Evolutionary conservation across 2,329 filamentous ascomycete species (phyloP).

Genomic region (Paecilomyces niveus): DNA sequence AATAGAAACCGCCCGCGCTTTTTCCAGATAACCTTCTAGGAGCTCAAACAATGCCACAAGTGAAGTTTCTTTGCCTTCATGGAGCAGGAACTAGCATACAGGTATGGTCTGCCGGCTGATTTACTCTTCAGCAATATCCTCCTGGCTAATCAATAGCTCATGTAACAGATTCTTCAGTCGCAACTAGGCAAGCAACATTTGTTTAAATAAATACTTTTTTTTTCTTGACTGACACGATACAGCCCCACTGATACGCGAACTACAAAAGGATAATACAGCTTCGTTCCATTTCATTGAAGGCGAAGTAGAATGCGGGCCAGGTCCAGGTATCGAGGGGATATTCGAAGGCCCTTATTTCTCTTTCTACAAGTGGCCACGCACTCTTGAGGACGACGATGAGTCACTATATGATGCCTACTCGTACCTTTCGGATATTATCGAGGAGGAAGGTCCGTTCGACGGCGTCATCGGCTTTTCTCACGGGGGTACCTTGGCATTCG

Average conservation of each 20-base stretch:
- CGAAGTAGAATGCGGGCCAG: conserved; percentile 19
- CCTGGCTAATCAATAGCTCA: conserved; percentile 1
- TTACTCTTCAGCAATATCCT: background rate
- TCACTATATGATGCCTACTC: conserved; percentile 18
- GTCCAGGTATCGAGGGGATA: conserved; percentile 21
- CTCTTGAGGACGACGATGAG: conserved; percentile 14
- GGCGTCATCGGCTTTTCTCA: conserved; percentile 30
- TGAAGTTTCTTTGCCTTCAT: conserved; percentile 26
- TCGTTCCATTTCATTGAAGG: conserved; percentile 24
- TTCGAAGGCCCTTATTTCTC: conserved; percentile 26
- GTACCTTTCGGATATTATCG: conserved; percentile 18
- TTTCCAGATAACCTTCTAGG: no score
- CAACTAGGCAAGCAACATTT: conserved; percentile 16
- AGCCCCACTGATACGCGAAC: conserved; percentile 19
- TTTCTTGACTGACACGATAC: background rate
- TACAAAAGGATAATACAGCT: conserved; percentile 20
- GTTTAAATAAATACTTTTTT: background rate
- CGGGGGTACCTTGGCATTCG: conserved; percentile 24
- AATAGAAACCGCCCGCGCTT: no score
- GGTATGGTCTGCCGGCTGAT: conserved; percentile 8
- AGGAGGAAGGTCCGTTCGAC: conserved; percentile 22
- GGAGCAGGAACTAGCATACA: conserved; percentile 26
- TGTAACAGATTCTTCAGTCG: conserved; percentile 19
- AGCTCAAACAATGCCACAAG: conserved; percentile 11
- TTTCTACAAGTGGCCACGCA: conserved; percentile 23